A percentile compares a stretch with the other conserved stretches of the same genome.
Evolutionary conservation across 1,284 basidiomycete species (phyloP).

Genomic region (Mycosarcoma mackinlayi): DNA sequence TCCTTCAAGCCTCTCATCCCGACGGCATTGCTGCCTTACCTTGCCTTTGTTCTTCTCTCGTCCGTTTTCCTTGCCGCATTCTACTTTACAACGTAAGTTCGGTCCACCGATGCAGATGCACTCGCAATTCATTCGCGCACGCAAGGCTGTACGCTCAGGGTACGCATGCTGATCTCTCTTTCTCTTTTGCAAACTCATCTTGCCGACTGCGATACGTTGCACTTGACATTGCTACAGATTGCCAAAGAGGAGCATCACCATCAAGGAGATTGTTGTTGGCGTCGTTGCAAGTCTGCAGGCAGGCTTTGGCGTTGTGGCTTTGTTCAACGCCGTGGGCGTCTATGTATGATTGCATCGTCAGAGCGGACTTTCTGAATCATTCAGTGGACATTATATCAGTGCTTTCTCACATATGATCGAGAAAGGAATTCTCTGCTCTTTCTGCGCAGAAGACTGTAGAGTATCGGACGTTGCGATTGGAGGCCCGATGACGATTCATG

Average conservation of each 20-base stretch:
- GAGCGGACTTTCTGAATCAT: too few species aligned
- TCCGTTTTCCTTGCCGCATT: slow-evolving; percentile 57
- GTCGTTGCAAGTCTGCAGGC: slow-evolving; percentile 51
- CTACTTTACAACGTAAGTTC: slow-evolving; percentile 62
- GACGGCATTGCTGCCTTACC: slow-evolving; percentile 40
- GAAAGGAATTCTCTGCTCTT: background rate
- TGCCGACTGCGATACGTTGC: too few species aligned
- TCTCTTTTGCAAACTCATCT: too few species aligned
- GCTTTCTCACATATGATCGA: background rate
- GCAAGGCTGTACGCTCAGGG: too few species aligned
- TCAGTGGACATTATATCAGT: slow-evolving; percentile 19
- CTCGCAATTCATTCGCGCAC: background rate
- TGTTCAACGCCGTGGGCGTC: slow-evolving; percentile 65
- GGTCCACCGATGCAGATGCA: too few species aligned
- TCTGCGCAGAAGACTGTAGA: too few species aligned
- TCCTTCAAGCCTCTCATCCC: slow-evolving; percentile 49
- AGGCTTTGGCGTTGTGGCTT: slow-evolving; percentile 59
- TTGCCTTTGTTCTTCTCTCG: slow-evolving; percentile 51
- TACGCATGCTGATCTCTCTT: background rate
- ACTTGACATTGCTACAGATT: slow-evolving; percentile 38
- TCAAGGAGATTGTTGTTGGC: slow-evolving; percentile 45
- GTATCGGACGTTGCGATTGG: too few species aligned
- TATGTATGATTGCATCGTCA: slow-evolving; percentile 49
- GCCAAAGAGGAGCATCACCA: slow-evolving; percentile 34
- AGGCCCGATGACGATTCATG: too few species aligned